Percentiles rank a stretch among this genome's conserved stretches.
phyloP scores from a whole-genome alignment of 345 rosid genomes.

The Gossypioides kirkii region DNA sequence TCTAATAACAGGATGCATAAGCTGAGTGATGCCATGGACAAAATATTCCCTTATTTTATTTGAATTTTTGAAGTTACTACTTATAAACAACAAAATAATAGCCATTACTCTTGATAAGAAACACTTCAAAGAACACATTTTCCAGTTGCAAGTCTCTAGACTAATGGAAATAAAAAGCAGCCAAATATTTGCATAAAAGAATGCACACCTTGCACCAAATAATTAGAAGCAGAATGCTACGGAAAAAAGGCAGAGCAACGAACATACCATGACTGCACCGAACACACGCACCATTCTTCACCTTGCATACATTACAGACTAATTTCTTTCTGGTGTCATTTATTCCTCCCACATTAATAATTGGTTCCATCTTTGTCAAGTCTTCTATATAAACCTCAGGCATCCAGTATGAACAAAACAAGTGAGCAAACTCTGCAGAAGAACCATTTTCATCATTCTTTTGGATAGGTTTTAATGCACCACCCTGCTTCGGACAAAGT shows the following conservation, averaged over 20 bases:
- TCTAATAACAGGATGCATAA: not conserved
- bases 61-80: not conserved
- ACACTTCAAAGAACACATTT: conserved; percentile 2
- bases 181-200: conserved; percentile 13
- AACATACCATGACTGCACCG: conserved; percentile 97
- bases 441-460: conserved; percentile 27
- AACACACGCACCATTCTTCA: conserved; percentile 80
- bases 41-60: not conserved
- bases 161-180: not conserved
- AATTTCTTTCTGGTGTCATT: conserved; percentile 64
- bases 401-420: conserved; percentile 88
- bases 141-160: not conserved
- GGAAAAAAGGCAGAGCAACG: conserved; percentile 25
- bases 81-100: not conserved
- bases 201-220: conserved; percentile 18
- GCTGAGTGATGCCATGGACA: not conserved
- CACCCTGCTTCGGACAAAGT: conserved; percentile 78
- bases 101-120: not conserved
- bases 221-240: conserved; percentile 17
- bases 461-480: conserved; percentile 69
- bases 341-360: conserved; percentile 54
- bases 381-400: conserved; percentile 79
- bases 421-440: conserved; percentile 61
- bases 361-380: conserved; percentile 67
- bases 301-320: conserved; percentile 83